These are phyloP conservation scores for Ascomycota sp. DNA, from an alignment of 2,329 filamentous ascomycete genomes.

Conservation along the genomic window DNA sequence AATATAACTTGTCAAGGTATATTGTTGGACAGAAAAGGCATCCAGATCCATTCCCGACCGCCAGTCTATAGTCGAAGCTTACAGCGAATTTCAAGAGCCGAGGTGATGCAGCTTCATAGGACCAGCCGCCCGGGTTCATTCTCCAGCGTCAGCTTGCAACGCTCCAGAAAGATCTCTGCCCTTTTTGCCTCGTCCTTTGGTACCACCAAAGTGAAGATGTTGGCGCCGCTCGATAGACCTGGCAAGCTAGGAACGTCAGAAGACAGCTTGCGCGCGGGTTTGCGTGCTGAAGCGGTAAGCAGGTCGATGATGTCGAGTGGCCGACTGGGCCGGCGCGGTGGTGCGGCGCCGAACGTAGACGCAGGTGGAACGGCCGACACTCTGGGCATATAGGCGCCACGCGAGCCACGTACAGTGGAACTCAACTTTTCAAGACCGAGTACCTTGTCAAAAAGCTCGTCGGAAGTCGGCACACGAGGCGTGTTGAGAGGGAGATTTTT, in stretches of 20 bases:
- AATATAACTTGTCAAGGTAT: too few species aligned
- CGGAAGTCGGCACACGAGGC: conserved; percentile 37
- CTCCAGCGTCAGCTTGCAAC: conserved; percentile 69
- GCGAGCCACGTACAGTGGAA: conserved; percentile 25
- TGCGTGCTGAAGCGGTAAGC: conserved; percentile 27
- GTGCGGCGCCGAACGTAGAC: conserved; percentile 13
- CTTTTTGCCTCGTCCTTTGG: conserved; percentile 63
- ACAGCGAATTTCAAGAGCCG: too few species aligned
- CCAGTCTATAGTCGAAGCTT: too few species aligned
- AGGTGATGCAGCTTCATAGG: conserved; percentile 14
- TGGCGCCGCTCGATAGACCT: conserved; percentile 35
- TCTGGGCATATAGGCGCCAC: conserved; percentile 51
- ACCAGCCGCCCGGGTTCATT: conserved; percentile 59
- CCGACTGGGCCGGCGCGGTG: conserved; percentile 11
- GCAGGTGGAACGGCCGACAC: conserved; percentile 36
- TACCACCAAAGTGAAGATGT: conserved; percentile 67
- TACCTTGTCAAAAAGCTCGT: conserved; percentile 79
- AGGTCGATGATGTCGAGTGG: conserved; percentile 63
- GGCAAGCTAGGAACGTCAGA: conserved; percentile 15
- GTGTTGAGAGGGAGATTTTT: conserved; percentile 54
- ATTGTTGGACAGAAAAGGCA: too few species aligned
- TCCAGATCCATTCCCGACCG: too few species aligned
- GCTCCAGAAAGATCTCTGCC: conserved; percentile 63
- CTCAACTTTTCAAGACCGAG: conserved; percentile 42
- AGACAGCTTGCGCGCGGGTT: conserved; percentile 7